Evolutionary conservation across 2,329 filamentous ascomycete genomes (phyloP).

Genomic region (Alternaria incomplexa): DNA sequence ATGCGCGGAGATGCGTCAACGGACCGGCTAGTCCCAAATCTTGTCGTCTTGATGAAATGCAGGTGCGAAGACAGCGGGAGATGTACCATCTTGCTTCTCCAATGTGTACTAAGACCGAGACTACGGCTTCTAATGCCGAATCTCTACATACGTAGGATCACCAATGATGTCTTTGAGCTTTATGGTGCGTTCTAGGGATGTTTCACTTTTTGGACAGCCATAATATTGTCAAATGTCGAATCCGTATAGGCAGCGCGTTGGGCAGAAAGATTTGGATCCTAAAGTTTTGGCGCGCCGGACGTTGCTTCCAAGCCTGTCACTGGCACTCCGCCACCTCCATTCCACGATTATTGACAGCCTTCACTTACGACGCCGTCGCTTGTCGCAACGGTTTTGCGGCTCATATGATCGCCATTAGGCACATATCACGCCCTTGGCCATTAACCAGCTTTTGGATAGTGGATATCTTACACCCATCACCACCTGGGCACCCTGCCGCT

Average conservation of each 20-base stretch:
- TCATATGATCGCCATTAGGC: conserved; percentile 13
- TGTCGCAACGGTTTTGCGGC: conserved; percentile 7
- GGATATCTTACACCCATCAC: conserved; percentile 1
- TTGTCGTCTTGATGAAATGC: not conserved
- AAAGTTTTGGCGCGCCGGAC: not conserved
- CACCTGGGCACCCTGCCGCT: not conserved
- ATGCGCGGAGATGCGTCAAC: not conserved
- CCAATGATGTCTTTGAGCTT: not conserved
- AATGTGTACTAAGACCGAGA: not conserved
- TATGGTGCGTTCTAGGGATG: not conserved
- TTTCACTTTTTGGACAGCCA: not conserved
- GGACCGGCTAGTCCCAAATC: not conserved
- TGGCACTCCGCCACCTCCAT: not conserved
- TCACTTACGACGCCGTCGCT: not conserved
- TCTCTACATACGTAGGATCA: not conserved
- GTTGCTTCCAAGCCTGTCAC: not conserved
- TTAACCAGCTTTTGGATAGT: conserved; percentile 13
- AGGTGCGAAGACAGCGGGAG: not conserved
- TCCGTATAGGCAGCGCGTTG: not conserved
- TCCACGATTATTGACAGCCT: not conserved
- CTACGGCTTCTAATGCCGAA: not conserved
- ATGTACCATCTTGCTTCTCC: not conserved
- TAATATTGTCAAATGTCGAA: not conserved
- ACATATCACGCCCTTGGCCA: not conserved
- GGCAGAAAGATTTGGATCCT: not conserved